These are phyloP conservation scores for Waitea zeae DNA, from an alignment of 1,284 basidiomycete species.

Conservation along the genomic window DNA sequence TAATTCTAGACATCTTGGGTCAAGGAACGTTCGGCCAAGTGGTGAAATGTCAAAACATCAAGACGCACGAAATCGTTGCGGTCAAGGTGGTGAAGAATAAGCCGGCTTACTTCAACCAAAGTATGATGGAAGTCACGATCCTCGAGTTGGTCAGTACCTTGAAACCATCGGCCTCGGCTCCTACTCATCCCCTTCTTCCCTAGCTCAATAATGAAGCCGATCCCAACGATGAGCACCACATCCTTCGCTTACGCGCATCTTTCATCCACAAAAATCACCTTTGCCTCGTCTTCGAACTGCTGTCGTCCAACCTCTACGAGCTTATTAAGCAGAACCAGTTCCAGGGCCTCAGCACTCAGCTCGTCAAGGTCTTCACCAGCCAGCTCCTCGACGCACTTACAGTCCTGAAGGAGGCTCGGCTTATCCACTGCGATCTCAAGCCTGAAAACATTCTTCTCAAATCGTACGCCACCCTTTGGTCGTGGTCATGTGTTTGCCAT, in stretches of 20 bases:
- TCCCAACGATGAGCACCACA: constrained; percentile 91
- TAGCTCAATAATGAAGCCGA: constrained; percentile 89
- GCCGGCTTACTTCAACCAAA: constrained; percentile 97
- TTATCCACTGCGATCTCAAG: constrained; percentile 98
- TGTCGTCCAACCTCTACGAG: constrained; percentile 97
- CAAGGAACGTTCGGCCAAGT: constrained; percentile 99
- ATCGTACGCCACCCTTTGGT: constrained; percentile 39
- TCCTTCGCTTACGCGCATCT: constrained; percentile 85
- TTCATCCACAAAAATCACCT: constrained; percentile 96
- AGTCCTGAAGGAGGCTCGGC: constrained; percentile 83
- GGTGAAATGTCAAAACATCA: constrained; percentile 99
- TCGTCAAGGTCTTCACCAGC: constrained; percentile 96
- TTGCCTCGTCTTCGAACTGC: constrained; percentile 93
- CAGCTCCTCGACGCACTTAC: constrained; percentile 88
- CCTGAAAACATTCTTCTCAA: constrained; percentile 93
- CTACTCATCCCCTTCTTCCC: constrained; percentile 2
- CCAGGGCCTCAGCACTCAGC: constrained; percentile 89
- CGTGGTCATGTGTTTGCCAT: background rate
- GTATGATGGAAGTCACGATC: constrained; percentile 99
- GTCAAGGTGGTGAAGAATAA: constrained; percentile 99
- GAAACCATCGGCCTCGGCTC: no score
- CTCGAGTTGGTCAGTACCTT: constrained; percentile 82
- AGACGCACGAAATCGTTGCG: constrained; percentile 94
- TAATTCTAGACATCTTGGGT: constrained; percentile 95
- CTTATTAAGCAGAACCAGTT: constrained; percentile 99